Percentiles rank a stretch among this genome's conserved stretches.
Conservation (phyloP, 768 basidiomycete genomes). For the Artomyces pyxidatus region DNA sequence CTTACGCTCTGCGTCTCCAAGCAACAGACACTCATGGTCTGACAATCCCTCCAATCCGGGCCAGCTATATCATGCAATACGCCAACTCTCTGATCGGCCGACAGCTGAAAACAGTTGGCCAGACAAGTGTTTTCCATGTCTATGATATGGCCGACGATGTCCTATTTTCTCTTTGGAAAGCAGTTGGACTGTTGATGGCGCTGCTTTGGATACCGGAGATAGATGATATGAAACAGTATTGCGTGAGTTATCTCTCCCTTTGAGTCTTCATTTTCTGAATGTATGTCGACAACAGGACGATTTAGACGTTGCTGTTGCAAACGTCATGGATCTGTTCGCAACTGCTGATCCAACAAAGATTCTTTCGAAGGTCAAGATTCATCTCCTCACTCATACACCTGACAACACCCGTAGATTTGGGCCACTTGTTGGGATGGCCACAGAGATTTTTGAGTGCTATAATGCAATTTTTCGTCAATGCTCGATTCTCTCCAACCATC, state of each 20-base stretch:
- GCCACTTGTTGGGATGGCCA: slow-evolving; percentile 26
- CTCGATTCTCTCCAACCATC: slow-evolving; percentile 34
- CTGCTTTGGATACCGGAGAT: slow-evolving; percentile 19
- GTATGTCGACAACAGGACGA: neutral
- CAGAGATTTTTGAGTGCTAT: slow-evolving; percentile 34
- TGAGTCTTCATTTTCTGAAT: neutral
- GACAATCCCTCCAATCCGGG: slow-evolving; percentile 25
- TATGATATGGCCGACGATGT: slow-evolving; percentile 13
- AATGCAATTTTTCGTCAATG: slow-evolving; percentile 35
- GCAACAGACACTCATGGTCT: slow-evolving; percentile 24
- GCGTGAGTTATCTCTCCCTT: neutral
- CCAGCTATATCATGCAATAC: slow-evolving; percentile 36
- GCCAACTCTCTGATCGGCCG: slow-evolving; percentile 33
- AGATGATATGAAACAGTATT: slow-evolving; percentile 13
- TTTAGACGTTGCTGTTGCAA: slow-evolving; percentile 22
- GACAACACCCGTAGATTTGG: slow-evolving; percentile 23
- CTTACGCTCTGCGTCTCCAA: slow-evolving; percentile 25
- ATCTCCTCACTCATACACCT: slow-evolving; percentile 9
- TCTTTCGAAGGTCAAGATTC: slow-evolving; percentile 14
- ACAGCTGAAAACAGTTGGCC: slow-evolving; percentile 33
- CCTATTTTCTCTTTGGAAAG: slow-evolving; percentile 14
- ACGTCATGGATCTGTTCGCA: slow-evolving; percentile 17
- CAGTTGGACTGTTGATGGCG: slow-evolving; percentile 14
- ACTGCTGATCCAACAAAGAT: slow-evolving; percentile 8
- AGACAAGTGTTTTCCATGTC: slow-evolving; percentile 29